These are phyloP conservation scores for Agrocybe pediades DNA, from an alignment of 768 basidiomycete species.

Conservation along the genomic window DNA sequence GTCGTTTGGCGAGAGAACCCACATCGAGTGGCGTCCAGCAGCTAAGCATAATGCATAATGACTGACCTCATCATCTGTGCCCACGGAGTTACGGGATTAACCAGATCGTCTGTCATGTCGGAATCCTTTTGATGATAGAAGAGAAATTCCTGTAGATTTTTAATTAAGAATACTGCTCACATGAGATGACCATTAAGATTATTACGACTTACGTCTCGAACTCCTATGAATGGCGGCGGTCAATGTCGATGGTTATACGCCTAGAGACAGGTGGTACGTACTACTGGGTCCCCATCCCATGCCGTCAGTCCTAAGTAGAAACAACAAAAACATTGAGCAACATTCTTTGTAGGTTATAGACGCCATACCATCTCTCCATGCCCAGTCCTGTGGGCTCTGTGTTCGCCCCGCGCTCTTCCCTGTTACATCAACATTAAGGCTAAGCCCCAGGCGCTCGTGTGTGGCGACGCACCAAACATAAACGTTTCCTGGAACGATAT, in stretches of 20 bases:
- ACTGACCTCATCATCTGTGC: constrained; percentile 69
- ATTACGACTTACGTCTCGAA: constrained; percentile 47
- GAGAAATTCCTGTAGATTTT: constrained; percentile 64
- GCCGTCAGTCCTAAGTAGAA: constrained; percentile 52
- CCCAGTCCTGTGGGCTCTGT: constrained; percentile 81
- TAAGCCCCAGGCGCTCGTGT: not conserved
- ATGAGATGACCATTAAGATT: constrained; percentile 16
- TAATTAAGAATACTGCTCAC: constrained; percentile 18
- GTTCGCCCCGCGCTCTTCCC: constrained; percentile 84
- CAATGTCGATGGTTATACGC: constrained; percentile 9
- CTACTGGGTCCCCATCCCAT: constrained; percentile 88
- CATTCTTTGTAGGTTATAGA: constrained; percentile 1
- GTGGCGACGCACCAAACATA: constrained; percentile 62
- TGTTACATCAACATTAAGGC: constrained; percentile 12
- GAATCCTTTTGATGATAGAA: constrained; percentile 84
- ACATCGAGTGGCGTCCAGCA: constrained; percentile 11
- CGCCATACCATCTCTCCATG: constrained; percentile 76
- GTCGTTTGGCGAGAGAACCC: constrained; percentile 14
- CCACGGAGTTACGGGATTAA: constrained; percentile 70
- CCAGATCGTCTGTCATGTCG: constrained; percentile 53
- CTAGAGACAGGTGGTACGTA: constrained; percentile 40
- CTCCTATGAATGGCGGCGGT: constrained; percentile 36
- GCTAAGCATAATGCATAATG: constrained; percentile 1
- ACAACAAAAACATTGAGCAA: not conserved
- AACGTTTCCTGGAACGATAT: constrained; percentile 74